Evolutionary conservation across 768 basidiomycete species (phyloP).

Genomic region (Psilocybe tampanensis): DNA sequence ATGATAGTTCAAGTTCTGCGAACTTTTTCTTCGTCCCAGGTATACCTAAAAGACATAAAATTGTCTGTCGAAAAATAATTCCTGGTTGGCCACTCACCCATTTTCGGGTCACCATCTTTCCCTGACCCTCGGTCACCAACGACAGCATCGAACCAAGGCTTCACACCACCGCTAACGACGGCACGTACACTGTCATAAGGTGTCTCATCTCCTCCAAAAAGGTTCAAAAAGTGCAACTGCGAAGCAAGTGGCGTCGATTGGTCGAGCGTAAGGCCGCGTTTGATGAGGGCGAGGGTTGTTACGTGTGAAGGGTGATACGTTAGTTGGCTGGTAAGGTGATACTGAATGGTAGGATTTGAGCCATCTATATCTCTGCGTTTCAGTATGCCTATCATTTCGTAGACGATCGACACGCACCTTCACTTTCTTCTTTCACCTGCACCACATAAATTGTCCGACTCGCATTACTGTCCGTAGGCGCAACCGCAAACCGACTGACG

Average conservation of each 20-base stretch:
- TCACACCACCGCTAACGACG: slow-evolving; percentile 92
- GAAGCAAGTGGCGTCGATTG: slow-evolving; percentile 74
- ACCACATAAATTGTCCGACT: slow-evolving; percentile 83
- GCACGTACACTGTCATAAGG: slow-evolving; percentile 97
- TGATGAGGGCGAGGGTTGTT: slow-evolving; percentile 93
- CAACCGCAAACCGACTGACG: slow-evolving; percentile 70
- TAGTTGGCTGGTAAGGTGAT: slow-evolving; percentile 71
- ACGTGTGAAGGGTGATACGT: slow-evolving; percentile 79
- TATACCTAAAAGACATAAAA: slow-evolving; percentile 52
- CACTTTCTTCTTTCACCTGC: slow-evolving; percentile 73
- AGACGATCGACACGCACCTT: slow-evolving; percentile 49
- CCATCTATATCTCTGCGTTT: slow-evolving; percentile 53
- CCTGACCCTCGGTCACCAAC: slow-evolving; percentile 79
- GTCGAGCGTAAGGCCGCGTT: slow-evolving; percentile 84
- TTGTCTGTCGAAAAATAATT: background rate
- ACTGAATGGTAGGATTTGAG: slow-evolving; percentile 58
- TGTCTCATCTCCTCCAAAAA: slow-evolving; percentile 86
- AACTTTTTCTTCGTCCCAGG: slow-evolving; percentile 99
- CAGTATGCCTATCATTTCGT: slow-evolving; percentile 8
- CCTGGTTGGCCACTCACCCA: slow-evolving; percentile 47
- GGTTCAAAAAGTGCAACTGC: slow-evolving; percentile 90
- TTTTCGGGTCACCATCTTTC: slow-evolving; percentile 80
- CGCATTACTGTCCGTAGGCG: too few relatives aligned
- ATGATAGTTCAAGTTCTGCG: slow-evolving; percentile 92
- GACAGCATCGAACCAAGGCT: slow-evolving; percentile 98